Evolutionary conservation across 2,329 filamentous ascomycete genomes (phyloP), one percentile per base, ranked within the genome.

Genomic region (Paracamarosporium sp.): DNA sequence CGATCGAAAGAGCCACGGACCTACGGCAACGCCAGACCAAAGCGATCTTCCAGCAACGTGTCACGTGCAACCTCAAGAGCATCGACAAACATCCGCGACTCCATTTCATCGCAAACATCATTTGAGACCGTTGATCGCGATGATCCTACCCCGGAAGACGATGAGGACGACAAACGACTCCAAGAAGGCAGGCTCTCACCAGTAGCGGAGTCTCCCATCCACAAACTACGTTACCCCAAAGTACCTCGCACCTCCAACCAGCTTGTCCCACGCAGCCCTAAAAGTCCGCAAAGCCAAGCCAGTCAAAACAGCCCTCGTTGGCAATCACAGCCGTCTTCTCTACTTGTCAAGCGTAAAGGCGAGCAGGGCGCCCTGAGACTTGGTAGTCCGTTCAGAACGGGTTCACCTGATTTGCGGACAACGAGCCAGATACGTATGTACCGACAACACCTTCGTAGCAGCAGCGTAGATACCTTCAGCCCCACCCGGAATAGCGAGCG

Each of bases 241-340:
- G 71, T 83, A 2, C 81, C 81, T 2, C 70, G 81, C 13, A 75
- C 79, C 17, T 78, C 77, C 6, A 82, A 81, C 48, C 80, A 82
- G 59, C 66, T 77, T 2, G 76, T 82, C 1, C 78, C 80, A 1
- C 71, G 80, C 3, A 75, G 71, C 44, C 72, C 71, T n/a, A 62
- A 33, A 8, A 71, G 63, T 28, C 63, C 69, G 5, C 58, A 60
- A 41, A 65, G 62, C 41, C 53, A 51, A 24, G 30, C 30, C 2
- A 67, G 64, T 31, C 59, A 52, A 11, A 38, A 53, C 12, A 63
- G 50, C 40, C 58, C 45, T 24, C 25, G 48, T 15, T 20, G 54
- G 50, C 55, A 48, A 47, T 54, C 53, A 4, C 56, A 57, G 31
- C 58, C 63, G 15, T 63, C 73, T 1, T 74, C 76, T 12, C 67